Evolutionary conservation across 129 eudicot species (phyloP).

Genomic region (Kitagawia praeruptora): DNA sequence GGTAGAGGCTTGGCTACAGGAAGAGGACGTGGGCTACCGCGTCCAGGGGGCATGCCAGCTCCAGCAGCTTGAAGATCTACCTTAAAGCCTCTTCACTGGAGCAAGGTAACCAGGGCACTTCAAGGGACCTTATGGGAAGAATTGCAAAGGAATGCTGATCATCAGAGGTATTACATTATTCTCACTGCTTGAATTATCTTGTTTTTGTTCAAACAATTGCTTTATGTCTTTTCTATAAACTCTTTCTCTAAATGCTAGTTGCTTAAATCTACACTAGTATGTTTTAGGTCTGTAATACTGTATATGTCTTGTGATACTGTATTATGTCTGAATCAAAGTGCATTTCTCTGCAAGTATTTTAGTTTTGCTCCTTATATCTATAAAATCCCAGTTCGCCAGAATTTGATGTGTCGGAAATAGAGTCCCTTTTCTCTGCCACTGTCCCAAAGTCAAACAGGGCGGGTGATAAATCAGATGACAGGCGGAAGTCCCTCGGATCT

Average conservation of each 20-base stretch:
- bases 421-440: constrained; percentile 75
- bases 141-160: constrained; percentile 65
- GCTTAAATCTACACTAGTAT: neutral
- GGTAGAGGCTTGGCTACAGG: constrained; percentile 36
- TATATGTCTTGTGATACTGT: neutral
- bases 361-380: neutral
- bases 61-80: constrained; percentile 61
- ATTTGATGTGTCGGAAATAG: constrained; percentile 80
- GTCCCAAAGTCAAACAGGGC: constrained; percentile 61
- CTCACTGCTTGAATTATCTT: neutral
- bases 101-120: constrained; percentile 82
- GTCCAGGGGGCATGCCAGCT: constrained; percentile 36
- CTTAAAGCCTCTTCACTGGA: constrained; percentile 91
- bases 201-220: constrained; percentile 5
- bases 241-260: neutral
- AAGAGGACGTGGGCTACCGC: constrained; percentile 61
- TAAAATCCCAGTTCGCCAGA: constrained; percentile 56
- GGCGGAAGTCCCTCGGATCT: constrained; percentile 72
- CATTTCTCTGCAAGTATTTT: neutral
- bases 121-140: constrained; percentile 98
- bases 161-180: constrained; percentile 58
- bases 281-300: neutral
- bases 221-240: neutral
- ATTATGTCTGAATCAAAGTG: neutral
- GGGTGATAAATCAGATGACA: constrained; percentile 54